Base-by-base conservation (phyloP, 495 filamentous ascomycete genomes). In the Penicillium longicatenatum region DNA sequence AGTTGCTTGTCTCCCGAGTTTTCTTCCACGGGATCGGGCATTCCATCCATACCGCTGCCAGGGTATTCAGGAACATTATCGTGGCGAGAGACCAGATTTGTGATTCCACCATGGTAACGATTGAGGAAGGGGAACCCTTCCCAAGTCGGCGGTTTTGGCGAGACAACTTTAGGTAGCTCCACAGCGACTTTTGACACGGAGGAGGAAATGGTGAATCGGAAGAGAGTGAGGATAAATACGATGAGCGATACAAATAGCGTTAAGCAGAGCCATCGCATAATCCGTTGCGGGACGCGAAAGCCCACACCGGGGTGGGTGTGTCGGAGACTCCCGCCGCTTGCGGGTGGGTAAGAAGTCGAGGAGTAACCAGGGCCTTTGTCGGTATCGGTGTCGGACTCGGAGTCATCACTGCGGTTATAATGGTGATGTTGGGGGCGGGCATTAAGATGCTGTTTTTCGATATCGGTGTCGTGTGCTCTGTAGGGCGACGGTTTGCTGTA, bases 81-180 rank as follows among this genome's bases (percentile, higher is more conserved):
- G 16, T 71, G 65, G 44, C 85, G 76, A 8, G 83, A 68, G 0
- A 89, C 83, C 57, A 96, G 62, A 2, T 77, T 85, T 57, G 83
- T 77, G 45, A 97, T 78, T 0, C 92, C 92, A 16, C 92, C 92
- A 69, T 94, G 88, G 68, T 97, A 97, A 52, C 92, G 79, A 46
- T 81, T 86, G 55, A 97, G 71, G 67, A 94, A 92, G 1, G 84
- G 84, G 67, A 95, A 97, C 5, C 76, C 78, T 66, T 95, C 89
- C 92, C 92, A 97, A 45, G 76, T 69, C 4, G 84, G 84, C n/a
- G 90, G 88, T 45, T 82, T 80, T 0, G 79, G 70, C 4, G 82
- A 70, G 4, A 80, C 77, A 43, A 81, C 79, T 44, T 66, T 69
- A 49, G 66, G 68, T 55, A 82, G 69, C 65, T 76, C 88, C 66